Base-by-base conservation (phyloP, 2,329 filamentous ascomycete genomes). In the Catunica adiposa region DNA sequence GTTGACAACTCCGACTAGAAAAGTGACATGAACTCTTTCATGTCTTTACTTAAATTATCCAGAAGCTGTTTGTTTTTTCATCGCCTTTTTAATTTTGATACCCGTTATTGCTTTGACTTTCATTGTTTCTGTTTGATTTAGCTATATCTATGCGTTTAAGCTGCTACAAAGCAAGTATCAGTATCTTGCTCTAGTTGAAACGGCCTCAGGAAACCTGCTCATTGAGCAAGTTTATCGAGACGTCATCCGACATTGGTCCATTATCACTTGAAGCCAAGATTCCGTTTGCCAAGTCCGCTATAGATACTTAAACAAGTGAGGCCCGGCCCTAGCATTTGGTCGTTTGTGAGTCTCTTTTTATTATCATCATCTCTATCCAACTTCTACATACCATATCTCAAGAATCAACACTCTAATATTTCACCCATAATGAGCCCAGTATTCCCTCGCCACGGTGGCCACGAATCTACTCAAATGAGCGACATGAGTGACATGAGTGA, bases 131-230 rank as follows among this genome's bases (percentile, higher is more conserved):
- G 23, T 50, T 50, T 46, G 9, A n/a, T n/a, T 50, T 17, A 8
- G 40, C 20, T 44, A 44, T n/a, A n/a, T 44, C 40, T 14, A 22
- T 17, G 7, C 40, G n/a, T 48, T n/a, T n/a, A 2, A 25, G 23
- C 15, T 40, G 55, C 42, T 52, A 56, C 55, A 56, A 31, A 56
- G 25, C 55, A 3, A 26, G 55, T 56, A 53, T 56, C 55, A 53
- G 26, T 42, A 56, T 46, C 40, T 23, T 53, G 48, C 55, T 56
- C 48, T 53, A 26, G 55, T 25, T 17, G 17, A 22, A 48, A 48
- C 44, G 22, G 9, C 9, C 22, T n/a, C 17, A 22, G 26, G 22
- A 14, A 48, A 48, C 23, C 44, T 48, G 44, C 44, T 48, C 44
- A 26, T 25, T n/a, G 44, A 48, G 44, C 17, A 48, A 26, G 44